Evolutionary conservation across 768 basidiomycete genomes (phyloP).

Genomic region (Mycena kentingensis): DNA sequence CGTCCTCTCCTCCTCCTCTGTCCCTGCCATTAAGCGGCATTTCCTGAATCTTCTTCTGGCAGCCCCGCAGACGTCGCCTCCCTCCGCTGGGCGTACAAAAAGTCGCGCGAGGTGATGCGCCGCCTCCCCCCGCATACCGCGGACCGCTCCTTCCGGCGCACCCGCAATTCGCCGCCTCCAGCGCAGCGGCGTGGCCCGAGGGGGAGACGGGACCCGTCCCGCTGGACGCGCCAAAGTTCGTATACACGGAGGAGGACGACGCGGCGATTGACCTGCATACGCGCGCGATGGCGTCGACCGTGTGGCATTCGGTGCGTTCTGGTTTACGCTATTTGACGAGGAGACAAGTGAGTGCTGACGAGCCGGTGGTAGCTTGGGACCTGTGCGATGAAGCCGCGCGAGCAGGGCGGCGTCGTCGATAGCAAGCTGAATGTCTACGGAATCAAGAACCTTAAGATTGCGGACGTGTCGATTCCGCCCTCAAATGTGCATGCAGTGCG

Average conservation of each 20-base stretch:
- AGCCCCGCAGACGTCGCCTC: constrained; percentile 47
- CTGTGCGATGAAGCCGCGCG: constrained; percentile 66
- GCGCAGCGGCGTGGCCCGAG: constrained; percentile 35
- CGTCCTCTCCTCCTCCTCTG: constrained; percentile 6
- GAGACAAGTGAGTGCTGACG: too few species aligned
- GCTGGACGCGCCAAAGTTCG: constrained; percentile 41
- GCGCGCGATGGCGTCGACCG: constrained; percentile 38
- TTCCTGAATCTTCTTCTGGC: background rate
- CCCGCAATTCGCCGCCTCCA: constrained; percentile 37
- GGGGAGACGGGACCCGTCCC: constrained; percentile 33
- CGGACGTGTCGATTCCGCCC: constrained; percentile 36
- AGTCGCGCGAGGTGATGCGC: constrained; percentile 52
- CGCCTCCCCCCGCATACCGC: too few species aligned
- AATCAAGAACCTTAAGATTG: constrained; percentile 57
- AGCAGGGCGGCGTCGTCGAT: constrained; percentile 63
- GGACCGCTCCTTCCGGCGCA: too few species aligned
- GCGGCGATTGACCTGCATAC: constrained; percentile 40
- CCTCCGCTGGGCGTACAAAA: constrained; percentile 57
- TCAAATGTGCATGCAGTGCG: background rate
- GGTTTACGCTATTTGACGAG: background rate
- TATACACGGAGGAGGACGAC: too few species aligned
- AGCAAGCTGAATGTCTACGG: constrained; percentile 64
- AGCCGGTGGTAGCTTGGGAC: constrained; percentile 70
- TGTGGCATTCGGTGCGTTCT: constrained; percentile 47
- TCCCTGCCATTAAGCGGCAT: background rate